Evolutionary conservation across 2,329 filamentous ascomycete genomes (phyloP).

Genomic region (Acarospora socialis): DNA sequence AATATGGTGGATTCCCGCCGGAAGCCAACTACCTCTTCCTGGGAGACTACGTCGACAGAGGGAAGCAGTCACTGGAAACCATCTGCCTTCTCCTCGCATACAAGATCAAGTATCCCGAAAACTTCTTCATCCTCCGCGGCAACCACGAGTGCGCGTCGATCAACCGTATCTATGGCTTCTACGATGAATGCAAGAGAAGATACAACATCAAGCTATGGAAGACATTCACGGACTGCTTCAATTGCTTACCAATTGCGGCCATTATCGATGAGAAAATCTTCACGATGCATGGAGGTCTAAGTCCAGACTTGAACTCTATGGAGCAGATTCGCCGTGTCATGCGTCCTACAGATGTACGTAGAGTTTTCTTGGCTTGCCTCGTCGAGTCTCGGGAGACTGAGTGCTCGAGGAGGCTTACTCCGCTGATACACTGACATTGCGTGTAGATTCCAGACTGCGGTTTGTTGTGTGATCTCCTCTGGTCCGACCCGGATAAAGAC

Average conservation of each 20-base stretch:
- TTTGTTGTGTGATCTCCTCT: slow-evolving; percentile 89
- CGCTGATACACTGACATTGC: slow-evolving; percentile 28
- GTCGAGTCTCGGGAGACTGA: slow-evolving; percentile 1
- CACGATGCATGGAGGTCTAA: slow-evolving; percentile 89
- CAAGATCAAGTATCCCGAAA: slow-evolving; percentile 93
- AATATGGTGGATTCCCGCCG: slow-evolving; percentile 95
- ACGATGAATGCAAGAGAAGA: slow-evolving; percentile 92
- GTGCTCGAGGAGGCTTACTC: slow-evolving; percentile 18
- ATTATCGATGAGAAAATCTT: slow-evolving; percentile 97
- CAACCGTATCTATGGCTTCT: slow-evolving; percentile 90
- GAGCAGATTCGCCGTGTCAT: slow-evolving; percentile 98
- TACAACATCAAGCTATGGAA: slow-evolving; percentile 98
- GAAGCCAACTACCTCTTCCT: slow-evolving; percentile 95
- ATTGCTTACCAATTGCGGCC: slow-evolving; percentile 85
- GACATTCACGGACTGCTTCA: slow-evolving; percentile 93
- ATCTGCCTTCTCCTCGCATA: slow-evolving; percentile 88
- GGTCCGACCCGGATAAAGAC: slow-evolving; percentile 98
- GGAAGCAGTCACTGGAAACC: slow-evolving; percentile 90
- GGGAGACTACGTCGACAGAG: slow-evolving; percentile 90
- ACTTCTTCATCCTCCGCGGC: slow-evolving; percentile 87
- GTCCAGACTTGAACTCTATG: slow-evolving; percentile 86
- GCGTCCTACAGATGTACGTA: slow-evolving; percentile 92
- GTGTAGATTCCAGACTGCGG: slow-evolving; percentile 90
- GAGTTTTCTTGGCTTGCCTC: slow-evolving; percentile 10
- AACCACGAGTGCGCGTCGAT: slow-evolving; percentile 97